Percentiles rank a stretch among this genome's conserved stretches.
phyloP scores from a whole-genome alignment of 1,284 basidiomycete genomes.

The Malassezia sp. region DNA sequence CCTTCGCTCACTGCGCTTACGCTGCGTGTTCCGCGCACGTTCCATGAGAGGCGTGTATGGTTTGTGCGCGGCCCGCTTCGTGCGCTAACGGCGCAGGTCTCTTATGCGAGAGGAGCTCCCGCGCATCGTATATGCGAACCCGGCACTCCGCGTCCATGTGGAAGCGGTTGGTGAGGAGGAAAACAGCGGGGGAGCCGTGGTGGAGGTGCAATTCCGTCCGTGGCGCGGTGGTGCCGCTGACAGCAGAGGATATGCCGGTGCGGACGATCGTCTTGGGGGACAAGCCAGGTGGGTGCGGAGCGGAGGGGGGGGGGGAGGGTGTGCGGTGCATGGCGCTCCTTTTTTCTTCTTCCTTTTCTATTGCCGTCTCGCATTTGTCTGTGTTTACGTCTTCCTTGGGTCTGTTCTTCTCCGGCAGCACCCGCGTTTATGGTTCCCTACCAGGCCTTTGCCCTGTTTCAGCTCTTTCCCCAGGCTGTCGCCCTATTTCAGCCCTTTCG shows the following conservation, averaged over 20 bases:
- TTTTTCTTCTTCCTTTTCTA: too few relatives aligned
- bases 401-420: too few relatives aligned
- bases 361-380: too few relatives aligned
- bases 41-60: slow-evolving; percentile 8
- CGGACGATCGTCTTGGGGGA: slow-evolving; percentile 16
- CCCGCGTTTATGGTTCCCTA: too few relatives aligned
- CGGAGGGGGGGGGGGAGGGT: too few relatives aligned
- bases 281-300: slow-evolving; percentile 4
- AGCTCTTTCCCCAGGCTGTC: too few relatives aligned
- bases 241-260: slow-evolving; percentile 10
- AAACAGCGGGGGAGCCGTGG: neutral
- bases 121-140: slow-evolving; percentile 14
- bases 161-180: neutral
- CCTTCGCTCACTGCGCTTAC: neutral
- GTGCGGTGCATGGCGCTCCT: too few relatives aligned
- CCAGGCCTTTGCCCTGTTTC: too few relatives aligned
- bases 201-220: slow-evolving; percentile 5
- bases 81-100: slow-evolving; percentile 3
- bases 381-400: too few relatives aligned
- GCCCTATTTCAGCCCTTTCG: too few relatives aligned
- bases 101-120: slow-evolving; percentile 13
- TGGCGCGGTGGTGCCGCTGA: neutral
- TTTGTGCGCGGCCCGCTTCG: neutral
- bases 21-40: slow-evolving; percentile 6
- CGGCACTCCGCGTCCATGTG: slow-evolving; percentile 4